phyloP scores from a whole-genome alignment of 495 filamentous ascomycete genomes.

The Aspergillus egyptiacus region DNA sequence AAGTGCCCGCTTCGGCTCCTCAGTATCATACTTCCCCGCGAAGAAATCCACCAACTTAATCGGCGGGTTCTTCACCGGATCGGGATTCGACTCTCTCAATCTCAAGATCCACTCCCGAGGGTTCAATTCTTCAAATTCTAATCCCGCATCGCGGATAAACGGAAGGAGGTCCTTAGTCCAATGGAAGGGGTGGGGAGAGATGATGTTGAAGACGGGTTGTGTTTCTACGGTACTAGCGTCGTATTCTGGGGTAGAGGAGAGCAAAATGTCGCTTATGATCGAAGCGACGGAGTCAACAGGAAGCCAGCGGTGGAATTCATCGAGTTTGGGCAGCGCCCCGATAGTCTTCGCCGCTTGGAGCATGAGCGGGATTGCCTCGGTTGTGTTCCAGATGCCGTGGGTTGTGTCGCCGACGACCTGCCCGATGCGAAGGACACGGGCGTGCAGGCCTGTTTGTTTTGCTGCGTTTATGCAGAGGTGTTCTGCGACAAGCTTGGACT shows the following conservation, averaged over 20 bases:
- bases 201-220: slow-evolving; percentile 19
- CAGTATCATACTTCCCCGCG: slow-evolving; percentile 19
- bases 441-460: slow-evolving; percentile 23
- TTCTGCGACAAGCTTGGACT: slow-evolving; percentile 60
- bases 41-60: slow-evolving; percentile 46
- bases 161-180: slow-evolving; percentile 27
- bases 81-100: slow-evolving; percentile 20
- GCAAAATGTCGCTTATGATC: slow-evolving; percentile 16
- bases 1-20: slow-evolving; percentile 1
- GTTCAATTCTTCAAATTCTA: slow-evolving; percentile 18
- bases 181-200: slow-evolving; percentile 22
- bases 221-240: not conserved
- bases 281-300: slow-evolving; percentile 18
- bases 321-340: slow-evolving; percentile 47
- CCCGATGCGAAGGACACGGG: slow-evolving; percentile 48
- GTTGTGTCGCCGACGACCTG: slow-evolving; percentile 52
- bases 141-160: slow-evolving; percentile 13
- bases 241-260: slow-evolving; percentile 1
- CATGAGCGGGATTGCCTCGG: slow-evolving; percentile 60
- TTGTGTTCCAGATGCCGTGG: slow-evolving; percentile 55
- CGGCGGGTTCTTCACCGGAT: slow-evolving; percentile 34
- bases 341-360: slow-evolving; percentile 41
- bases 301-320: slow-evolving; percentile 29
- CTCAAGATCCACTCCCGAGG: slow-evolving; percentile 18
- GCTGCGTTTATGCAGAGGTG: slow-evolving; percentile 38